These are phyloP conservation scores for Epichloe brachyelytri DNA, from an alignment of 2,329 filamentous ascomycete genomes.

Conservation along the genomic window DNA sequence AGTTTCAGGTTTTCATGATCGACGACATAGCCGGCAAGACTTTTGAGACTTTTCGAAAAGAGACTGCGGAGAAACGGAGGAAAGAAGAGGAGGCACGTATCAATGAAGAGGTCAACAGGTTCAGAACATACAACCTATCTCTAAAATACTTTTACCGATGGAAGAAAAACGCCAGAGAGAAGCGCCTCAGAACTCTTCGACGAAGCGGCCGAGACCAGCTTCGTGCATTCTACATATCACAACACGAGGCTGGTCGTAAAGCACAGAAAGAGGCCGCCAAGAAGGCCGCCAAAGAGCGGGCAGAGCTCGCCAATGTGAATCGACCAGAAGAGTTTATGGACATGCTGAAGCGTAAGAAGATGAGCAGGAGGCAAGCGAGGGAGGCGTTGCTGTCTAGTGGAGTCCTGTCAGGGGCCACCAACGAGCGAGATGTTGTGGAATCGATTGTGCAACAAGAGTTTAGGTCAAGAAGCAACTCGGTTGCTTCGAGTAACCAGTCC, in stretches of 20 bases:
- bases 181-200: slow-evolving; percentile 36
- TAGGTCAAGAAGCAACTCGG: slow-evolving; percentile 10
- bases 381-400: slow-evolving; percentile 29
- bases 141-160: slow-evolving; percentile 46
- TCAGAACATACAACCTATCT: slow-evolving; percentile 34
- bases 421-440: slow-evolving; percentile 23
- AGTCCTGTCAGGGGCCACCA: slow-evolving; percentile 26
- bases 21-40: slow-evolving; percentile 30
- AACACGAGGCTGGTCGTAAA: slow-evolving; percentile 19
- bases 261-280: slow-evolving; percentile 22
- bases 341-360: slow-evolving; percentile 19
- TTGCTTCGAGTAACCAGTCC: slow-evolving; percentile 9
- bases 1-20: slow-evolving; percentile 34
- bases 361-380: slow-evolving; percentile 19
- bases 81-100: slow-evolving; percentile 36
- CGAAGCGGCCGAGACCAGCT: slow-evolving; percentile 38
- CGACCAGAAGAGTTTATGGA: slow-evolving; percentile 22
- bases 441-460: slow-evolving; percentile 21
- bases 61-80: slow-evolving; percentile 27
- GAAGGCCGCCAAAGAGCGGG: slow-evolving; percentile 13
- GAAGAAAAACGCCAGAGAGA: slow-evolving; percentile 35
- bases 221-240: slow-evolving; percentile 30
- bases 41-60: slow-evolving; percentile 27
- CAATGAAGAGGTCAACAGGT: slow-evolving; percentile 33
- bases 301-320: slow-evolving; percentile 16